Base-by-base conservation (phyloP, 2,329 filamentous ascomycete species). In the Nemania sp. region DNA sequence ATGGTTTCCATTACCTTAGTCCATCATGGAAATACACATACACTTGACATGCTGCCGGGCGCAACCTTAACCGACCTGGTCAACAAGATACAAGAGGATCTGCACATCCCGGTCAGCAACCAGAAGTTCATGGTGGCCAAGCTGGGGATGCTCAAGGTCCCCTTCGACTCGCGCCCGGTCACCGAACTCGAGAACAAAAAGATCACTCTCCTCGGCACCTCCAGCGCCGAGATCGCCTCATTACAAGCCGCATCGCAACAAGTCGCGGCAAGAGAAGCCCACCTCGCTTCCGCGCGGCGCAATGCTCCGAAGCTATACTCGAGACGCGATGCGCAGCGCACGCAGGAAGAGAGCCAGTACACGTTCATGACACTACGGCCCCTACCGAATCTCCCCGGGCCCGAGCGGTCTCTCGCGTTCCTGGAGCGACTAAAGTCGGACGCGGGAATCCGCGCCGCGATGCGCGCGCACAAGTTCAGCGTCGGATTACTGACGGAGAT, bases 401-500 rank as follows among this genome's bases (percentile, higher is more conserved):
- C 92, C 0, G 80, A 86, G 20, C 84, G 86, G 48, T 89, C 86
- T 9, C 78, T 85, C 4, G 75, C 80, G 0, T 90, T 93, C 63
- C 81, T 99, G 2, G 78, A 88, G 68, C 83, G 89, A 1, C 79
- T 99, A 3, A 85, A 85, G 60, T 81, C 87, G 56, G 94, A 99
- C 70, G 86, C 90, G 0, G 94, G 94, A 6, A 93, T 99, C 72
- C 86, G 86, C 59, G 78, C 86, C 1, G 81, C 85, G 1, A 99
- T 99, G 94, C 78, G 81, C 14, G 86, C 86, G 64, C 92, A 96
- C 75, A 82, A 86, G 60, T 97, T 96, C 76, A 83, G 81, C 17
- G 94, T 99, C 1, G 87, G 87, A 0, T 73, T 97, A 3, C 78
- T 99, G 22, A 97, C 92, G 0, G 94, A 99, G 73, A 97, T 99